phyloP scores from a whole-genome alignment of 2,329 filamentous ascomycete species.

The Capronia americana region DNA sequence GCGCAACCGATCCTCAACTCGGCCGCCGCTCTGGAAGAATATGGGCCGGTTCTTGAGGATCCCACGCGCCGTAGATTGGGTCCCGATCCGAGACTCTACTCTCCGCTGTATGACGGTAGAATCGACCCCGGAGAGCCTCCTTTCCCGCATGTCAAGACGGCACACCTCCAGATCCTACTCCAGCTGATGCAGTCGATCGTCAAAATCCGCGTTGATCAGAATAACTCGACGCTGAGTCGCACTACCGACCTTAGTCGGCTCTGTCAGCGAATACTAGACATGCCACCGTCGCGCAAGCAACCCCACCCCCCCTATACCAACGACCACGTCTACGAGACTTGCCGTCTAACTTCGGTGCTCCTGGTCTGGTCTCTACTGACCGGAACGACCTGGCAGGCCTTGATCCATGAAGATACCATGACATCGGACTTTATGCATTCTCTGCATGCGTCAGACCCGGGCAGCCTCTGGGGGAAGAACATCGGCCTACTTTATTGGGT shows the following conservation, averaged over 20 bases:
- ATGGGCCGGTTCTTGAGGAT: background rate
- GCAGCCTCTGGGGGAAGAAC: slow-evolving; percentile 3
- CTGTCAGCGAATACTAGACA: slow-evolving; percentile 2
- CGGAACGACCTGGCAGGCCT: background rate
- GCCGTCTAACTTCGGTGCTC: slow-evolving; percentile 1
- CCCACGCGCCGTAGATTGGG: background rate
- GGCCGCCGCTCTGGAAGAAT: background rate
- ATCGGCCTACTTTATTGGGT: slow-evolving; percentile 4
- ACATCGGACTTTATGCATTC: background rate
- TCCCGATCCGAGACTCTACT: background rate
- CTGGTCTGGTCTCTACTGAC: background rate
- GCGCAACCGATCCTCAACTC: background rate
- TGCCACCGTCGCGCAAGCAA: background rate
- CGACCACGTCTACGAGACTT: background rate
- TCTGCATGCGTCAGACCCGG: background rate
- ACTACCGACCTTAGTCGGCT: background rate
- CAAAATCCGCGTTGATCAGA: background rate
- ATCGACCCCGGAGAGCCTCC: background rate
- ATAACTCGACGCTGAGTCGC: background rate
- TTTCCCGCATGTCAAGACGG: background rate
- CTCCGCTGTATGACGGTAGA: background rate
- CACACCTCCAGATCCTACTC: background rate
- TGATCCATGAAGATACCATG: background rate
- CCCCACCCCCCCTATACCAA: background rate
- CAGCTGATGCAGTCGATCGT: background rate